Evolutionary conservation across 164 flowering plant species (phyloP).

Genomic region (Umbilicus rupestris): DNA sequence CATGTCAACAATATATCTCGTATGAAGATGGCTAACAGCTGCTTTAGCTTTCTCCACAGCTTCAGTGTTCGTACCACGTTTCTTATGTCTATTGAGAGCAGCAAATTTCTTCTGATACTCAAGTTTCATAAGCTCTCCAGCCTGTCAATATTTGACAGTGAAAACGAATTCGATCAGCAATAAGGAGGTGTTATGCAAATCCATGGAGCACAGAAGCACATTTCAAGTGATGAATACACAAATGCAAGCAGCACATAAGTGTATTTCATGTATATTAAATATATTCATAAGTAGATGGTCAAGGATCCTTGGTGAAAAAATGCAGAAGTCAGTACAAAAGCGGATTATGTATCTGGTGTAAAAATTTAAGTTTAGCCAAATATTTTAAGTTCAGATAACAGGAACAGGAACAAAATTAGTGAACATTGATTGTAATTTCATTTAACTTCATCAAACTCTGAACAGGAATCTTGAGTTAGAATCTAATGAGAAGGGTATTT

Average conservation of each 20-base stretch:
- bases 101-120: constrained; percentile 81
- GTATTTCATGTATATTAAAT: background rate
- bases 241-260: too few species aligned
- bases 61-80: constrained; percentile 47
- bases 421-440: too few species aligned
- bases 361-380: background rate
- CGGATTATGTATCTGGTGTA: background rate
- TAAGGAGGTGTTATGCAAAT: too few species aligned
- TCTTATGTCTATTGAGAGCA: constrained; percentile 65
- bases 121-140: constrained; percentile 83
- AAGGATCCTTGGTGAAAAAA: background rate
- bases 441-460: background rate
- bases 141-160: constrained; percentile 33
- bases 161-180: background rate
- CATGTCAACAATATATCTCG: constrained; percentile 94
- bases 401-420: background rate
- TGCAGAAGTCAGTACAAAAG: background rate
- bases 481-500: background rate
- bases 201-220: too few species aligned
- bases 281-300: background rate
- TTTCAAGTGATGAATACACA: too few species aligned
- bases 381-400: background rate
- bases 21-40: constrained; percentile 89
- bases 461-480: background rate
- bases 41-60: constrained; percentile 86